Evolutionary conservation across 2,329 filamentous ascomycete genomes (phyloP).

Genomic region (Harringtonia aguacate): DNA sequence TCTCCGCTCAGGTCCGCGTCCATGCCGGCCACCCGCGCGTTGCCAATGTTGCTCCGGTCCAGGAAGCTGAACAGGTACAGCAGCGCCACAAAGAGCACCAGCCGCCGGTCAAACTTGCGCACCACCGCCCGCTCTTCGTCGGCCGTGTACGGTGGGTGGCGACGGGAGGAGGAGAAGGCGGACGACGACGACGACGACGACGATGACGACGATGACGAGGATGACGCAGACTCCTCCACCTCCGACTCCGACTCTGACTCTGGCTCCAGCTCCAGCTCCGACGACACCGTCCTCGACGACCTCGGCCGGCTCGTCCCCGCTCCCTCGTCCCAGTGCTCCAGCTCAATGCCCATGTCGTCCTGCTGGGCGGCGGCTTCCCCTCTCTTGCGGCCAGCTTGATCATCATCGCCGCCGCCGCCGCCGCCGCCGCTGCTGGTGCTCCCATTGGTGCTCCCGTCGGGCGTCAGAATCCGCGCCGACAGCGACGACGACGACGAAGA

Average conservation of each 20-base stretch:
- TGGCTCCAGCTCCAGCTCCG: no score
- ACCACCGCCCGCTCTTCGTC: constrained; percentile 67
- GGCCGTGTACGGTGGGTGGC: constrained; percentile 31
- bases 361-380: no score
- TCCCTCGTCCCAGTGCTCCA: neutral
- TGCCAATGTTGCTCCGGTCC: constrained; percentile 67
- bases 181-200: neutral
- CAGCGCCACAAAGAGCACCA: constrained; percentile 72
- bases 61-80: constrained; percentile 80
- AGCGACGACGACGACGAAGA: neutral
- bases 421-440: constrained; percentile 5
- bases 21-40: constrained; percentile 54
- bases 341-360: constrained; percentile 3
- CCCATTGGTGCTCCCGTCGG: no score
- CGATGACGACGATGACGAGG: no score
- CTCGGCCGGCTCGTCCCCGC: no score
- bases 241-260: no score
- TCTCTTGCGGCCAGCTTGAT: neutral
- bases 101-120: constrained; percentile 62
- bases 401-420: constrained; percentile 7
- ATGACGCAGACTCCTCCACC: no score
- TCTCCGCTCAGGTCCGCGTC: constrained; percentile 49
- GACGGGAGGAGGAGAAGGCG: neutral
- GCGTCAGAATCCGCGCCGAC: constrained; percentile 6
- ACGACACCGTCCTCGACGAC: no score